These are phyloP conservation scores for Xerocomellus intermedius DNA, from an alignment of 768 basidiomycete species.

Conservation along the genomic window DNA sequence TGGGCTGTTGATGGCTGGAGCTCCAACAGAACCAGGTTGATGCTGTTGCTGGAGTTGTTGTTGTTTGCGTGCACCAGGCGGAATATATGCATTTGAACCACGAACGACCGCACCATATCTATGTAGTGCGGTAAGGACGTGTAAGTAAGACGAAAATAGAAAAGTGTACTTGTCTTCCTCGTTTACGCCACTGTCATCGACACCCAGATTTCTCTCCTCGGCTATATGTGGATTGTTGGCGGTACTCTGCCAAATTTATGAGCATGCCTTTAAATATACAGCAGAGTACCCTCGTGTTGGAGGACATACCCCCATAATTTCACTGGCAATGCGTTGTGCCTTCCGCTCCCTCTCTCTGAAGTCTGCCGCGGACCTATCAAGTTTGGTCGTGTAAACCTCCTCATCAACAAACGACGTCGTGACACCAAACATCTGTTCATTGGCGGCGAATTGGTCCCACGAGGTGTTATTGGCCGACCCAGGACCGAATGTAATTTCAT, in stretches of 20 bases:
- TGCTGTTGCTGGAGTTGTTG: too few species aligned
- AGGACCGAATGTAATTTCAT: slow-evolving; percentile 71
- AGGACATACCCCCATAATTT: slow-evolving; percentile 77
- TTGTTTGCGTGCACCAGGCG: slow-evolving; percentile 81
- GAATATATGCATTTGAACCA: slow-evolving; percentile 86
- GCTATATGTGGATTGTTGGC: slow-evolving; percentile 81
- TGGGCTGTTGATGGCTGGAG: slow-evolving; percentile 28
- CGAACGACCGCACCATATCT: slow-evolving; percentile 95
- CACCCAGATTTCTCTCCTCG: slow-evolving; percentile 72
- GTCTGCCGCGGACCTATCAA: slow-evolving; percentile 81
- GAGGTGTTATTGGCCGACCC: slow-evolving; percentile 41
- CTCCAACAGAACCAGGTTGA: slow-evolving; percentile 21
- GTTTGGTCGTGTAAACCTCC: slow-evolving; percentile 90
- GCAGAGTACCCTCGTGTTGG: background rate
- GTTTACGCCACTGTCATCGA: slow-evolving; percentile 74
- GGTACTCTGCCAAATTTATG: slow-evolving; percentile 42
- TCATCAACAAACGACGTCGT: slow-evolving; percentile 91
- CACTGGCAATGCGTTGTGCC: slow-evolving; percentile 85
- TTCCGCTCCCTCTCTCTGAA: slow-evolving; percentile 86
- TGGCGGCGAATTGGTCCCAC: slow-evolving; percentile 94
- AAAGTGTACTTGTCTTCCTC: slow-evolving; percentile 91
- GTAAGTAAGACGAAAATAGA: slow-evolving; percentile 9
- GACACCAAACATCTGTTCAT: slow-evolving; percentile 91
- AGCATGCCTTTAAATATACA: slow-evolving; percentile 10
- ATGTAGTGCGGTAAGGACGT: slow-evolving; percentile 22